Evolutionary conservation across 306 rosid species (phyloP), one percentile per base, ranked within the genome.

Genomic region (Trifolium pratense): DNA sequence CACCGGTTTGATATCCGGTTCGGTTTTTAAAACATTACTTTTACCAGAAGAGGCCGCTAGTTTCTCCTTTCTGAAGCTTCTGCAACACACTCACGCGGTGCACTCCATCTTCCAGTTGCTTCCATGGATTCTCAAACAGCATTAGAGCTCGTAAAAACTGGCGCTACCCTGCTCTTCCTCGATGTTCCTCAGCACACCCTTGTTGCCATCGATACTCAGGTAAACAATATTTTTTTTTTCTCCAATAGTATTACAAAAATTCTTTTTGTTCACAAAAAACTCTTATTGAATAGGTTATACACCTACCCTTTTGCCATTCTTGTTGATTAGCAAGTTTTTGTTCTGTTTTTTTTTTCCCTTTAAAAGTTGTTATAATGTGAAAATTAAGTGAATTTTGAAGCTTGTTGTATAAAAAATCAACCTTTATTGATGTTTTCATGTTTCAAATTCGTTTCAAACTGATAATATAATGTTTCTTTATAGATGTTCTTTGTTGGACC

Each of bases 161-260:
- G 98, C 7, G 86, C 55, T 61, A 87, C 96, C 16, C 84, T 93
- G 65, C 96, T 93, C 75, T 86, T 93, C 74, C 91, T 93, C 49
- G 89, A 85, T 51, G 97, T 93, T 62, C 98, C 98, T 82, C 91
- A 83, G 67, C 56, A 83, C 86, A 93, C 97, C 14, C 84, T 93
- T 21, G 18, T 93, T 67, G 97, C 97, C 65, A 65, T 93, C 43
- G 98, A 93, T 78, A 89, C 96, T 73, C 98, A 90, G 90, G 98
- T 86, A 7, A 51, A 16, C 53, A 8, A 9, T 36, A 5, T 39
- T 64, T 37, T 5, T n/a, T 10, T 66, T 17, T 5, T 0, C 10
- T 6, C 13, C 16, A 40, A 40, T 40, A 29, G 6, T 1, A 9
- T 40, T 42, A 40, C 45, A 40, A 40, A 40, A 10, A 40, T 40